Evolutionary conservation across 1,284 basidiomycete genomes (phyloP).

Genomic region (Butyriboletus appendiculatus): DNA sequence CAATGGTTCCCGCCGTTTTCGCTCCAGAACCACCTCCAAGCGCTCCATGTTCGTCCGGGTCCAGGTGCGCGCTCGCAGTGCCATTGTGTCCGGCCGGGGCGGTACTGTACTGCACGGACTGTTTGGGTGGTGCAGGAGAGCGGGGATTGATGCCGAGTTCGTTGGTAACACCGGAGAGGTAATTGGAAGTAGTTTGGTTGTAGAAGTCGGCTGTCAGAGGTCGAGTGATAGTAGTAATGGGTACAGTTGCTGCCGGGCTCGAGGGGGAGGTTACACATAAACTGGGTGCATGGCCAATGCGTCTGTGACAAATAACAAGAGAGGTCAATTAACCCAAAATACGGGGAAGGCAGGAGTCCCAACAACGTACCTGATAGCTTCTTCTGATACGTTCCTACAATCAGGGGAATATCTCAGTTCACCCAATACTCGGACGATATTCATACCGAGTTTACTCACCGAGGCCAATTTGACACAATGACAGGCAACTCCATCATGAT

Average conservation of each 20-base stretch:
- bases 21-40: constrained; percentile 27
- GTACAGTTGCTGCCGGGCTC: constrained; percentile 29
- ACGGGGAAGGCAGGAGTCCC: background rate
- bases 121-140: constrained; percentile 14
- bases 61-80: constrained; percentile 12
- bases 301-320: constrained; percentile 40
- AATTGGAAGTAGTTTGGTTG: constrained; percentile 2
- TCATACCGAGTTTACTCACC: constrained; percentile 43
- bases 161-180: constrained; percentile 5
- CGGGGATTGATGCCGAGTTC: constrained; percentile 12
- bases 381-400: constrained; percentile 58
- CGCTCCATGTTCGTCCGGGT: constrained; percentile 31
- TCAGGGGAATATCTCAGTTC: constrained; percentile 2
- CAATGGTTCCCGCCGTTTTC: constrained; percentile 21
- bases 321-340: background rate
- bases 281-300: constrained; percentile 69
- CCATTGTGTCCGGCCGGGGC: constrained; percentile 25
- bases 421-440: background rate
- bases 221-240: constrained; percentile 25
- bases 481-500: constrained; percentile 73
- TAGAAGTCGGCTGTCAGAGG: constrained; percentile 27
- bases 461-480: constrained; percentile 80
- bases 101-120: constrained; percentile 35
- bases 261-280: constrained; percentile 46
- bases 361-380: constrained; percentile 57